Conservation (phyloP, 2,329 filamentous ascomycete genomes). For the Nemania sp. region DNA sequence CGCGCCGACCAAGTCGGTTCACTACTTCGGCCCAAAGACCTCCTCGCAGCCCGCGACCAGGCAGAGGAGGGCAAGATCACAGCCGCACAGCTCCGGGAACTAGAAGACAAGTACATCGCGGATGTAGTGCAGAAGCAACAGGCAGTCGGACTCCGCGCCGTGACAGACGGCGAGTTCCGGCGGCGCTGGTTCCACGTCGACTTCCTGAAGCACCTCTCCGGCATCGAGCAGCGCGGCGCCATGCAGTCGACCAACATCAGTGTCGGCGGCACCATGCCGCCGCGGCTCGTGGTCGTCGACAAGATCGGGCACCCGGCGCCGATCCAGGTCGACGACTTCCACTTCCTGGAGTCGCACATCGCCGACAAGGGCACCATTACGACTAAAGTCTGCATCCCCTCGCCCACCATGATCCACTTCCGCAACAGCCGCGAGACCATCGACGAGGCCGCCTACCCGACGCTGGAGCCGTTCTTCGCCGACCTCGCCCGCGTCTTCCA, state of each 20-base stretch:
- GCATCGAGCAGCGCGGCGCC: conserved; percentile 64
- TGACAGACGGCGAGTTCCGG: conserved; percentile 69
- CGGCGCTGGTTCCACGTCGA: conserved; percentile 70
- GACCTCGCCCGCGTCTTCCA: conserved; percentile 67
- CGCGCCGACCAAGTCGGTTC: conserved; percentile 69
- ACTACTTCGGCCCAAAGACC: conserved; percentile 63
- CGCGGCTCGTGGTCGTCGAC: conserved; percentile 64
- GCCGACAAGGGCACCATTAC: conserved; percentile 51
- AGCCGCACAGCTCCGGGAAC: conserved; percentile 58
- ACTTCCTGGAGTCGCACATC: conserved; percentile 64
- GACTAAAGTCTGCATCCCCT: conserved; percentile 68
- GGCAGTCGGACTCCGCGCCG: conserved; percentile 60
- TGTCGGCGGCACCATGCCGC: conserved; percentile 64
- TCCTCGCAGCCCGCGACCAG: conserved; percentile 63
- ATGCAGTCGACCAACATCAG: conserved; percentile 58
- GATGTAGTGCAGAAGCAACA: conserved; percentile 63
- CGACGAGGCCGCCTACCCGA: conserved; percentile 64
- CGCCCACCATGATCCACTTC: conserved; percentile 71
- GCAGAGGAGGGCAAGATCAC: conserved; percentile 58
- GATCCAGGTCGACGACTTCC: conserved; percentile 68
- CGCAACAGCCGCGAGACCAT: conserved; percentile 66
- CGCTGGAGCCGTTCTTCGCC: conserved; percentile 66
- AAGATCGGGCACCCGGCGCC: conserved; percentile 65
- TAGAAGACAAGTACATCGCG: conserved; percentile 64
- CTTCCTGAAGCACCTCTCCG: conserved; percentile 66